Percentiles rank a stretch among this genome's conserved stretches.
Conservation (phyloP, 2,329 filamentous ascomycete species). For the Penicillium carneum region DNA sequence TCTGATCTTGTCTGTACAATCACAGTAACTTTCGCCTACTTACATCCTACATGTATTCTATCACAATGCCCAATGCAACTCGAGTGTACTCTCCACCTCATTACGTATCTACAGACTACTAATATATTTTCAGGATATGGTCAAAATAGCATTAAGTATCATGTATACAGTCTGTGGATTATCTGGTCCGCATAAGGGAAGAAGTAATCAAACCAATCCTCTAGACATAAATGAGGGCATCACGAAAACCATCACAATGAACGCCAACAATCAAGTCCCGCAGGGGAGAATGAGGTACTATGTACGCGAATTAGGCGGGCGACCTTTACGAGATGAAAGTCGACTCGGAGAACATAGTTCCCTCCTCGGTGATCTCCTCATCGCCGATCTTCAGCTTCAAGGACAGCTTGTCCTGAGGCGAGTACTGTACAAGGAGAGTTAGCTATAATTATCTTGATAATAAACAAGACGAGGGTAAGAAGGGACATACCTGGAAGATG, state of each 20-base stretch:
- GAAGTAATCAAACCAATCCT: constrained; percentile 32
- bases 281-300: constrained; percentile 36
- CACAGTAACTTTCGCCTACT: neutral
- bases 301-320: constrained; percentile 36
- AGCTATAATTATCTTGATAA: neutral
- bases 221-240: constrained; percentile 42
- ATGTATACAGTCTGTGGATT: constrained; percentile 40
- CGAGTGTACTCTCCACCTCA: neutral
- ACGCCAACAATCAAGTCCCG: constrained; percentile 37
- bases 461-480: neutral
- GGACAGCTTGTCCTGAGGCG: constrained; percentile 68
- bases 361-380: constrained; percentile 77
- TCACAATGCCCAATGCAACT: neutral
- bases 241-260: constrained; percentile 37
- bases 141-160: constrained; percentile 43
- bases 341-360: constrained; percentile 82
- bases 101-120: constrained; percentile 1
- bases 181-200: constrained; percentile 29
- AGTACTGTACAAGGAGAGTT: constrained; percentile 64
- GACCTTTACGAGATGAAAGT: constrained; percentile 83
- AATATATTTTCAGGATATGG: constrained; percentile 21
- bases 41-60: neutral
- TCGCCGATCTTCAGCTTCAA: constrained; percentile 87
- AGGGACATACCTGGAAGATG: constrained; percentile 81
- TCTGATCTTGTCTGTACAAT: constrained; percentile 12